A percentile compares a stretch with the other conserved stretches of the same genome.
Conservation (phyloP, 2,329 filamentous ascomycete genomes). For the Massarina eburnea region DNA sequence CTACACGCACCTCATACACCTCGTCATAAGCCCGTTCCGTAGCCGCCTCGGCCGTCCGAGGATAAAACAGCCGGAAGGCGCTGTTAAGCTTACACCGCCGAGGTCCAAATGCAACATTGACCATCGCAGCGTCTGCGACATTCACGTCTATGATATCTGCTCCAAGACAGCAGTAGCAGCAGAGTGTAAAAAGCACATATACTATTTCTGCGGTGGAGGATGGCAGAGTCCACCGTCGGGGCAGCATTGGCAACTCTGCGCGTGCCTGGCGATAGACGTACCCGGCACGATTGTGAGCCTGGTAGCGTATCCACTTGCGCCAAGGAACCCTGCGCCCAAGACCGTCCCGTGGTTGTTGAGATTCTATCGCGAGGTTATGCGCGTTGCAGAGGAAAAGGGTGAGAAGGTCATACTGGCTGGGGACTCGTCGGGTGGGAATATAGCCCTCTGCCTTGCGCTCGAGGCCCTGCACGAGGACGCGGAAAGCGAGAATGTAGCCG, state of each 20-base stretch:
- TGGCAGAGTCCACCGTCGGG: conserved; percentile 55
- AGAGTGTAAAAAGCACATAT: conserved; percentile 42
- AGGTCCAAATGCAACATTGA: conserved; percentile 41
- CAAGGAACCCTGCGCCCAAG: conserved; percentile 52
- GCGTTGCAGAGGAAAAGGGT: conserved; percentile 37
- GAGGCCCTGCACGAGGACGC: conserved; percentile 40
- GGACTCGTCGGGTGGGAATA: conserved; percentile 59
- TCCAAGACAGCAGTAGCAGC: conserved; percentile 16
- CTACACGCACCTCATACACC: conserved; percentile 43
- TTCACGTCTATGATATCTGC: conserved; percentile 51
- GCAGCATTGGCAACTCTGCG: conserved; percentile 57
- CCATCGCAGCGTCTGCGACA: conserved; percentile 46
- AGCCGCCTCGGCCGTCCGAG: conserved; percentile 34
- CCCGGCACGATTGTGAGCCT: conserved; percentile 48
- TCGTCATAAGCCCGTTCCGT: conserved; percentile 42
- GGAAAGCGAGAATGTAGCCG: neutral
- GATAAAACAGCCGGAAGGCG: conserved; percentile 43
- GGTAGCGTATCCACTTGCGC: conserved; percentile 58
- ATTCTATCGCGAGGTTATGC: conserved; percentile 49
- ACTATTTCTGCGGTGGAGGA: conserved; percentile 60
- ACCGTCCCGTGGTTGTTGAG: conserved; percentile 52
- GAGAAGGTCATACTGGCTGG: conserved; percentile 55
- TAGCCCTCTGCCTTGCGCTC: conserved; percentile 48
- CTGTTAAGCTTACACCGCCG: conserved; percentile 41
- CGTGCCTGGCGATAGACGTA: conserved; percentile 49